Evolutionary conservation across 2,329 filamentous ascomycete species (phyloP), one percentile per base, ranked within the genome.

Genomic region (Fusarium sublunatum): DNA sequence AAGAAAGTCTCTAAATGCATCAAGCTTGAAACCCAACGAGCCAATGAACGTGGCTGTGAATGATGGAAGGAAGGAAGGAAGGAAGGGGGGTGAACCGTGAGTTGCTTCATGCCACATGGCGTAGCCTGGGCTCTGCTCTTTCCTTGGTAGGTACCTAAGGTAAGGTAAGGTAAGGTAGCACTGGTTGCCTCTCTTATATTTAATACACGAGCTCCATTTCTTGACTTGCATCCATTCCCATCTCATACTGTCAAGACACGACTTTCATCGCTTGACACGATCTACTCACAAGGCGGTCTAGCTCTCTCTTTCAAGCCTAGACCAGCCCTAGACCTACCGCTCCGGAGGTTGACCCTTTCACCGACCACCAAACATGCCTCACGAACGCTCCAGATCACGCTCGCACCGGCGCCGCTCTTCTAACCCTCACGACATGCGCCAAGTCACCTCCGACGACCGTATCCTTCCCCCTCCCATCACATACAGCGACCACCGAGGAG

Each of bases 391-490:
- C 29, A 58, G 61, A n/a, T 51, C 58, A 32, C 67, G 65, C 24
- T 58, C 67, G 12, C 47, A 59, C 36, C 57, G 52, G 9, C 65
- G 52, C 43, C 63, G 61, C 35, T 58, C 64, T 39, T 48, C 51
- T 28, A 53, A 64, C 43, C 43, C 46, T 24, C 47, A 49, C 43
- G 34, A 58, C 29, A 63, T 56, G 39, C 58, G 54, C 22, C 50
- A 49, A 24, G 41, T 46, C 22, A 56, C 54, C 4, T 58, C 45
- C 25, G 51, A 64, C 44, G 58, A 48, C 40, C 54, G 58, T 32
- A 52, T 58, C 34, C 61, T 75, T 7, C 72, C 73, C 9, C 47
- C 65, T 9, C 73, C 73, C n/a, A 72, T 53, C 34, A 73, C 71
- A 8, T 69, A 70, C 61, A 61, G 28, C 47, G 54, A 70, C 31